A percentile compares a stretch with the other conserved stretches of the same genome.
phyloP scores from a whole-genome alignment of 2,329 filamentous ascomycete species.

The Didymella segeticola region DNA sequence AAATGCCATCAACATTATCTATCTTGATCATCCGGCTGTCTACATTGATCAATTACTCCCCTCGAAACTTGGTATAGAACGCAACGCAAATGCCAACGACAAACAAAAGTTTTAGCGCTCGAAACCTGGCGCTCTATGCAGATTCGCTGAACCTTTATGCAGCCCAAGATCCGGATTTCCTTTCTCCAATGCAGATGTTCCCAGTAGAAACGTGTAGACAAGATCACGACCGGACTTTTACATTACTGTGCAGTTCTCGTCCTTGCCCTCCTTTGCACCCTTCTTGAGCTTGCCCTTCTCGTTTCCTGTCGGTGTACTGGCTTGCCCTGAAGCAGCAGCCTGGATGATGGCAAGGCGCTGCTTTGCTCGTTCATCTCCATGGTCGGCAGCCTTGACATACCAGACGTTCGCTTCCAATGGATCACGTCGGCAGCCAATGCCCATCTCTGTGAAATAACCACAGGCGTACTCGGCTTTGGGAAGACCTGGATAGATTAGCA shows the following conservation, averaged over 20 bases:
- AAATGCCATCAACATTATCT: constrained; percentile 2
- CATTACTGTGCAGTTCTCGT: constrained; percentile 51
- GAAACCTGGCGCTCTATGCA: constrained; percentile 26
- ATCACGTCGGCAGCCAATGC: constrained; percentile 92
- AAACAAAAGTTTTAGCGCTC: constrained; percentile 21
- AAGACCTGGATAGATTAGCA: constrained; percentile 58
- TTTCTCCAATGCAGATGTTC: neutral
- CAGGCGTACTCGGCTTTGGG: constrained; percentile 86
- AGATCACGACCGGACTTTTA: constrained; percentile 12
- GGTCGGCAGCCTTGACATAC: constrained; percentile 95
- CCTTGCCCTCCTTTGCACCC: constrained; percentile 35
- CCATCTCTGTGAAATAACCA: constrained; percentile 98
- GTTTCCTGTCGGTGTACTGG: constrained; percentile 21
- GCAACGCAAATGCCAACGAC: constrained; percentile 12
- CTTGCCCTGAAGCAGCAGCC: constrained; percentile 72
- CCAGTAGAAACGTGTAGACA: no score
- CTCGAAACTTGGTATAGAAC: constrained; percentile 22
- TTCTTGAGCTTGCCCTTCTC: constrained; percentile 46
- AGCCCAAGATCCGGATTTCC: neutral
- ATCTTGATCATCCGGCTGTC: constrained; percentile 4
- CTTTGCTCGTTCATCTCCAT: constrained; percentile 88
- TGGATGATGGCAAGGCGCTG: constrained; percentile 86
- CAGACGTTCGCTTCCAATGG: constrained; percentile 97
- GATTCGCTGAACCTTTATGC: constrained; percentile 20
- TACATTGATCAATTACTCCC: constrained; percentile 7